Conservation (phyloP, 1,284 basidiomycete genomes). For the Ceratobasidium sp. region DNA sequence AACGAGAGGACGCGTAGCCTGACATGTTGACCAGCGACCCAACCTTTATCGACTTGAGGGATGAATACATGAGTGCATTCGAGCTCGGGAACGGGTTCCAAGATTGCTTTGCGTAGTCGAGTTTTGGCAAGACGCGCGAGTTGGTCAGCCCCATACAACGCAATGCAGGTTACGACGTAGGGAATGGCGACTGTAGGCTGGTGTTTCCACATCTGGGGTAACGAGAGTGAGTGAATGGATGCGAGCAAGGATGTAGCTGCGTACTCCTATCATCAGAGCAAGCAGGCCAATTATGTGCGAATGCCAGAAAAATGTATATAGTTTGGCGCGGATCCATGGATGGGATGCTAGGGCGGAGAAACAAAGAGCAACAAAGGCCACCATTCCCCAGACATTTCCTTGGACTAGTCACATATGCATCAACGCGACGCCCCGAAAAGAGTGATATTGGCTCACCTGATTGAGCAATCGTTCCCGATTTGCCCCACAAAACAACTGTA, state of each 20-base stretch:
- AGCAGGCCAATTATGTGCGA: constrained; percentile 47
- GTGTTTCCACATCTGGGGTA: constrained; percentile 37
- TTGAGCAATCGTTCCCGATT: neutral
- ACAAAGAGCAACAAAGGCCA: constrained; percentile 45
- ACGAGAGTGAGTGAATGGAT: neutral
- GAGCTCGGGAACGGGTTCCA: constrained; percentile 31
- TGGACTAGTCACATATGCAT: neutral
- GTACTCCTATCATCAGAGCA: constrained; percentile 44
- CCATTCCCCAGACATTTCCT: constrained; percentile 24
- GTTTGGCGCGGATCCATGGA: constrained; percentile 35
- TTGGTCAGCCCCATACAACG: constrained; percentile 25
- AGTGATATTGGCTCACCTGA: neutral
- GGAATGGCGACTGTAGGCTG: constrained; percentile 34
- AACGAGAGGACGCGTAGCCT: constrained; percentile 27
- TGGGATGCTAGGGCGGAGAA: constrained; percentile 44
- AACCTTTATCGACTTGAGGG: constrained; percentile 10
- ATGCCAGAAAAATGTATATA: constrained; percentile 46
- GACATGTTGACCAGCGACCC: constrained; percentile 36
- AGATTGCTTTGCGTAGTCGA: constrained; percentile 23
- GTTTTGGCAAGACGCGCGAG: constrained; percentile 34
- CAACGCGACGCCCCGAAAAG: neutral
- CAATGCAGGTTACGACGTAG: constrained; percentile 30
- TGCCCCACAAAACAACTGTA: constrained; percentile 47
- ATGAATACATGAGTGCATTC: constrained; percentile 26
- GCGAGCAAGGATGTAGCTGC: neutral